Conservation (phyloP, 2,329 filamentous ascomycete species). For the Microdochium bolleyi region DNA sequence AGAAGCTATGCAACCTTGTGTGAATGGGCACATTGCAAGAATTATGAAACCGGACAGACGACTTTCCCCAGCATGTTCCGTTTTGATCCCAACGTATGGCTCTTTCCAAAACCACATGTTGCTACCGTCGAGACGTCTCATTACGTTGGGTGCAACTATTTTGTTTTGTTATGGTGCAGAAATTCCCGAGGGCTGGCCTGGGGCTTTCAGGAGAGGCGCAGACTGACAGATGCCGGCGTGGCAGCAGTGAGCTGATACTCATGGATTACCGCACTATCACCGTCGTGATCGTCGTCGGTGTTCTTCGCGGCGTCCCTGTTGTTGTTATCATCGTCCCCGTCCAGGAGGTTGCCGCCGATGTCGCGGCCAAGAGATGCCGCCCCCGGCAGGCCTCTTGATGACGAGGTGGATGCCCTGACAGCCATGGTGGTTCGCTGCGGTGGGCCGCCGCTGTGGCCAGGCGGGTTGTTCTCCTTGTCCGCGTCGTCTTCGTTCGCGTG, state of each 20-base stretch:
- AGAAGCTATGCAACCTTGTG: too few relatives aligned
- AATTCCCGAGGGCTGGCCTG: too few relatives aligned
- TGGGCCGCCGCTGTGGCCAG: not conserved
- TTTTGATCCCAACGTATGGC: too few relatives aligned
- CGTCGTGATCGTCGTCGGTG: not conserved
- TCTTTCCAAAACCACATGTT: too few relatives aligned
- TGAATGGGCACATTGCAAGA: too few relatives aligned
- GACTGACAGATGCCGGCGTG: not conserved
- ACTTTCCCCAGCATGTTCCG: too few relatives aligned
- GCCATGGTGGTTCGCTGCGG: not conserved
- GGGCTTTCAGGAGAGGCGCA: not conserved
- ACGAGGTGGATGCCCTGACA: not conserved
- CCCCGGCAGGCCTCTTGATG: too few relatives aligned
- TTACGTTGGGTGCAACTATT: too few relatives aligned
- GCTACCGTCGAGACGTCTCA: too few relatives aligned
- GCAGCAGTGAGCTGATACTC: not conserved
- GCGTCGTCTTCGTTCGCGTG: not conserved
- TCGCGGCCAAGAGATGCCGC: not conserved
- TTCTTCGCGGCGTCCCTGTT: not conserved
- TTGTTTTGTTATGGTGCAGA: too few relatives aligned
- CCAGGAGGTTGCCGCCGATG: not conserved
- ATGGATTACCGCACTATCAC: not conserved
- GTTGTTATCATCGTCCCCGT: not conserved
- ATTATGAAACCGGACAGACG: too few relatives aligned
- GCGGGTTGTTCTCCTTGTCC: not conserved